These are phyloP conservation scores for Pseudohyphozyma bogoriensis DNA, from an alignment of 768 basidiomycete genomes.

Conservation along the genomic window DNA sequence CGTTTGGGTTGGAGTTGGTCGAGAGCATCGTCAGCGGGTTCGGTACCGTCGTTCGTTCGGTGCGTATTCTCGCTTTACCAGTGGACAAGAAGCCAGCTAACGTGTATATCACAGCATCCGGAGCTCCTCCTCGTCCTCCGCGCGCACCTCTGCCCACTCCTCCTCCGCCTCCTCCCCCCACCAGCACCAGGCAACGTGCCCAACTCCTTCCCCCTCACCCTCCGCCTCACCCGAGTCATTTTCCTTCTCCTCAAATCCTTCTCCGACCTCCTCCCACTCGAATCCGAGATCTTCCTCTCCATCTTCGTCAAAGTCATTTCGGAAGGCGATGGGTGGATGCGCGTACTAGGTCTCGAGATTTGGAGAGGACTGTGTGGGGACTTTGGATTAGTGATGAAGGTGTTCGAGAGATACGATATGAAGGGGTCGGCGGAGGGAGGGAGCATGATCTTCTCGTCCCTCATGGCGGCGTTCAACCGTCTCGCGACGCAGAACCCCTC, in stretches of 20 bases:
- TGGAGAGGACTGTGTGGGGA: conserved; percentile 79
- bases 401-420: conserved; percentile 67
- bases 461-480: conserved; percentile 74
- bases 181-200: conserved; percentile 13
- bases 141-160: conserved; percentile 78
- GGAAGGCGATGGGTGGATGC: conserved; percentile 57
- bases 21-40: conserved; percentile 94
- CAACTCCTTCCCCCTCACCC: conserved; percentile 47
- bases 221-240: conserved; percentile 85
- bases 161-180: conserved; percentile 67
- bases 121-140: conserved; percentile 78
- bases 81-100: not conserved
- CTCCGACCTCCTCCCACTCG: conserved; percentile 63
- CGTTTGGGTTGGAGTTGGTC: conserved; percentile 91
- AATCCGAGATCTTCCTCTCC: conserved; percentile 77
- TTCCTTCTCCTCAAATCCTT: conserved; percentile 90
- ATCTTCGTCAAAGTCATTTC: conserved; percentile 42
- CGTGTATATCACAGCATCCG: conserved; percentile 48
- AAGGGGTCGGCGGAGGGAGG: conserved; percentile 9
- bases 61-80: conserved; percentile 35
- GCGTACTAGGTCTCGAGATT: conserved; percentile 84
- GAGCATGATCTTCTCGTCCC: conserved; percentile 58
- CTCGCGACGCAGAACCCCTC: conserved; percentile 80
- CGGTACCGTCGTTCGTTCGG: conserved; percentile 71
- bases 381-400: conserved; percentile 60